Base-by-base conservation (phyloP, 371 early-diverging fungal species). In the Mortierella sp. region DNA sequence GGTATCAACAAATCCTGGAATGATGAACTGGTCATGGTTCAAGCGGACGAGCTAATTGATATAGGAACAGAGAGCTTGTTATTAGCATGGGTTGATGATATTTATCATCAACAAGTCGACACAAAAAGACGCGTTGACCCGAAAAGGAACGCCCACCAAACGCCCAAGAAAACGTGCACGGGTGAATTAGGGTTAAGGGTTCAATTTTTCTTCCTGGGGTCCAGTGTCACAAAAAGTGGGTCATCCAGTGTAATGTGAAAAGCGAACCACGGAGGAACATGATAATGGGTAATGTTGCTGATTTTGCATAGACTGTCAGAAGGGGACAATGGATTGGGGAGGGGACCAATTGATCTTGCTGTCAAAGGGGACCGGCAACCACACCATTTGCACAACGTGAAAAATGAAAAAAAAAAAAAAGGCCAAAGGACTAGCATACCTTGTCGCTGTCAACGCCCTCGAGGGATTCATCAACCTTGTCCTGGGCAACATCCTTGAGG, bases 1-100 rank as follows among this genome's bases (percentile, higher is more conserved):
- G n/a, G 95, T 95, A 64, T 97, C 97, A 39, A 97, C 84, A 43
- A 96, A 88, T 5, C 97, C 93, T 39, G 93, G 97, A 60, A 94
- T 81, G 58, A 97, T 80, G 71, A 95, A 92, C 75, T 93, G 91
- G 42, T 82, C 80, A 2, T 65, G 56, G 0, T 58, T 61, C 28
- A 92, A 78, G 49, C 68, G 60, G 39, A 84, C 83, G 30, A 89
- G 47, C 84, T 86, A 56, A 15, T 49, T 17, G 27, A 4, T 23
- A 34, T 19, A n/a, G 41, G 43, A 12, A 60, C 8, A 11, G 9
- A 19, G 17, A 19, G 43, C 19, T 19, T 19, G 11, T 39, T n/a
- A 17, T 50, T 31, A 31, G 50, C 14, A 1, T 8, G 43, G 39
- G 17, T 28, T 23, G 21, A n/a, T n/a, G n/a, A n/a, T n/a, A n/a